Conservation (phyloP, 2,329 filamentous ascomycete species). For the Aspergillus aculeatinus region DNA sequence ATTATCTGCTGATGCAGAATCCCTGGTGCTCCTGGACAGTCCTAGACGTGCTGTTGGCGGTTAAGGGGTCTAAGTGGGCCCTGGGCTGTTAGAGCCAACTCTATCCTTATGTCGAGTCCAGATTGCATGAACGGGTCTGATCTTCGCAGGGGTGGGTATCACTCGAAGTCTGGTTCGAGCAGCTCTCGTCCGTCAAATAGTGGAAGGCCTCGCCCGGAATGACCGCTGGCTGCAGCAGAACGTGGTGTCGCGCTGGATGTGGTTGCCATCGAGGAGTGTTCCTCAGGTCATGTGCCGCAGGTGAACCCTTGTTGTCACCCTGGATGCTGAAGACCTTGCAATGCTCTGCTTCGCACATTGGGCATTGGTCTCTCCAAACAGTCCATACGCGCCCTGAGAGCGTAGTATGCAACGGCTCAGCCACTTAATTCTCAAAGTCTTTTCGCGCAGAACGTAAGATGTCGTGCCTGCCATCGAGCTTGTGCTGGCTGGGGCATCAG, state of each 20-base stretch:
- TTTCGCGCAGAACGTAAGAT: conserved; percentile 66
- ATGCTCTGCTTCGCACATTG: too few species aligned
- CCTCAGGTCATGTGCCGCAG: conserved; percentile 74
- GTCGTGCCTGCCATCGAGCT: conserved; percentile 59
- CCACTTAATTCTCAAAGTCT: conserved; percentile 88
- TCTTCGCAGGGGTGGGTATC: conserved; percentile 67
- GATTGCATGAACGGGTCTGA: conserved; percentile 9
- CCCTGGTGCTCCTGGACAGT: conserved; percentile 72
- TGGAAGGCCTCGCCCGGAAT: conserved; percentile 79
- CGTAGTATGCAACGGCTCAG: conserved; percentile 64
- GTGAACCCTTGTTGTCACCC: conserved; percentile 34
- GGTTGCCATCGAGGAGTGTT: conserved; percentile 88
- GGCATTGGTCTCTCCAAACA: too few species aligned
- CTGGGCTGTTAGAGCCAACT: conserved; percentile 61
- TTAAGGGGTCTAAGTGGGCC: conserved; percentile 76
- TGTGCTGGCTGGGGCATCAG: conserved; percentile 54
- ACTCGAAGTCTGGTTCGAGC: conserved; percentile 79
- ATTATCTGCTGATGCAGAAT: too few species aligned
- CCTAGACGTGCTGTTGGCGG: conserved; percentile 73
- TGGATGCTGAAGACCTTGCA: too few species aligned
- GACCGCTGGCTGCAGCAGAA: conserved; percentile 76
- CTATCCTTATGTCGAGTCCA: neutral
- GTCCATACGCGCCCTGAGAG: too few species aligned
- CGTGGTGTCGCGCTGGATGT: conserved; percentile 80
- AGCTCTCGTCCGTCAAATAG: conserved; percentile 71